Evolutionary conservation across 495 filamentous ascomycete genomes (phyloP).

Genomic region (Endocarpon pusillum): DNA sequence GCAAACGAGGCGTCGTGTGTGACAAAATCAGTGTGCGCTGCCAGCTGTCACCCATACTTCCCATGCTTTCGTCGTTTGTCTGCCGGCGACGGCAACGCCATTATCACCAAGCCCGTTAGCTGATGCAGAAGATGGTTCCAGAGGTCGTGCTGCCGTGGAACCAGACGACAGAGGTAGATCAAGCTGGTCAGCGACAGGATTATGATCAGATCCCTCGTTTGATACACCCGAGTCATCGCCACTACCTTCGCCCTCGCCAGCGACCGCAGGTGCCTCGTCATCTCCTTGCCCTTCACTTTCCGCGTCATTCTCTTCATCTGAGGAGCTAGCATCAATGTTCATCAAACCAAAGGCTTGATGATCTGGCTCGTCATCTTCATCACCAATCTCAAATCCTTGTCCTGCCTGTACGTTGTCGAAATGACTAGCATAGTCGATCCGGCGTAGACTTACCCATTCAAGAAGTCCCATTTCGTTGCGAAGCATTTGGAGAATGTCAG

Average conservation of each 20-base stretch:
- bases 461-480: constrained; percentile 39
- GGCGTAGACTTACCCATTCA: constrained; percentile 41
- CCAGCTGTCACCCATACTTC: not conserved
- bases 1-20: too few relatives aligned
- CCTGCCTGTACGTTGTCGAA: constrained; percentile 30
- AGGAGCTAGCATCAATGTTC: too few relatives aligned
- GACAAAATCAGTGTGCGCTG: too few relatives aligned
- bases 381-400: not conserved
- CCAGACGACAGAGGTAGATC: constrained; percentile 1
- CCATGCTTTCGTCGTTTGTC: constrained; percentile 1
- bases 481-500: constrained; percentile 38
- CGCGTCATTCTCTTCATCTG: too few relatives aligned
- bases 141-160: not conserved
- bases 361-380: not conserved
- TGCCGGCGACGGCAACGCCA: not conserved
- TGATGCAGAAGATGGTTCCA: not conserved
- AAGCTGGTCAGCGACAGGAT: not conserved
- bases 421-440: constrained; percentile 41
- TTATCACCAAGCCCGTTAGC: not conserved
- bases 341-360: too few relatives aligned
- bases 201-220: not conserved
- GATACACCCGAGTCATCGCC: not conserved
- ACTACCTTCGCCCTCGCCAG: not conserved
- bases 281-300: not conserved
- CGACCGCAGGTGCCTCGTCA: not conserved